Evolutionary conservation across 1,284 basidiomycete genomes (phyloP).

Genomic region (Boletus nobilissimus): DNA sequence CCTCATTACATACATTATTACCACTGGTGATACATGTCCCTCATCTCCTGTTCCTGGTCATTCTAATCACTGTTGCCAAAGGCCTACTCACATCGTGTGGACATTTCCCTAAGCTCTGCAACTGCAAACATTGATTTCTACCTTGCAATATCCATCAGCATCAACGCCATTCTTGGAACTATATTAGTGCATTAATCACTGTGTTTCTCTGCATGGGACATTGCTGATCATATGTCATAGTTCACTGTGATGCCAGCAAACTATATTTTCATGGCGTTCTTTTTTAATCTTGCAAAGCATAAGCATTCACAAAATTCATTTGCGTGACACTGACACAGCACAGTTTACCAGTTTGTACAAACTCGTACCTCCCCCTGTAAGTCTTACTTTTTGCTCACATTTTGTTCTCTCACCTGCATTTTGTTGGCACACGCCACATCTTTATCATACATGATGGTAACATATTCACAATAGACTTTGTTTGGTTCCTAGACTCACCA

Average conservation of each 20-base stretch:
- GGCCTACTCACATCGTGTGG: conserved; percentile 59
- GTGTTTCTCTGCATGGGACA: background rate
- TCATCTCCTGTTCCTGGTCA: background rate
- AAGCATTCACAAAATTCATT: background rate
- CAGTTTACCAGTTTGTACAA: conserved; percentile 28
- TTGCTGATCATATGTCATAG: conserved; percentile 19
- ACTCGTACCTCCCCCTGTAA: conserved; percentile 37
- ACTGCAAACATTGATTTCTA: background rate
- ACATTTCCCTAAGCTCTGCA: background rate
- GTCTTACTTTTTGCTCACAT: background rate
- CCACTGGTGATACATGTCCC: conserved; percentile 53
- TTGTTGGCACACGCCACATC: too few species aligned
- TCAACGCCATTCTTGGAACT: conserved; percentile 59
- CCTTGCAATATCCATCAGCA: conserved; percentile 40
- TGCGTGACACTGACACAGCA: background rate
- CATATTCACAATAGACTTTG: background rate
- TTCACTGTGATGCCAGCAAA: conserved; percentile 35
- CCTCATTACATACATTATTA: conserved; percentile 58
- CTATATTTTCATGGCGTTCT: conserved; percentile 36
- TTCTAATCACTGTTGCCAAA: conserved; percentile 17
- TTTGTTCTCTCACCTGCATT: background rate
- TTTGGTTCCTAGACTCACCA: conserved; percentile 27
- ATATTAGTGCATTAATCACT: conserved; percentile 45
- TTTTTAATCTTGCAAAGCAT: conserved; percentile 38
- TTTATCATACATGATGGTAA: too few species aligned